Evolutionary conservation across 768 basidiomycete species (phyloP).

Genomic region (Amanita thiersii): DNA sequence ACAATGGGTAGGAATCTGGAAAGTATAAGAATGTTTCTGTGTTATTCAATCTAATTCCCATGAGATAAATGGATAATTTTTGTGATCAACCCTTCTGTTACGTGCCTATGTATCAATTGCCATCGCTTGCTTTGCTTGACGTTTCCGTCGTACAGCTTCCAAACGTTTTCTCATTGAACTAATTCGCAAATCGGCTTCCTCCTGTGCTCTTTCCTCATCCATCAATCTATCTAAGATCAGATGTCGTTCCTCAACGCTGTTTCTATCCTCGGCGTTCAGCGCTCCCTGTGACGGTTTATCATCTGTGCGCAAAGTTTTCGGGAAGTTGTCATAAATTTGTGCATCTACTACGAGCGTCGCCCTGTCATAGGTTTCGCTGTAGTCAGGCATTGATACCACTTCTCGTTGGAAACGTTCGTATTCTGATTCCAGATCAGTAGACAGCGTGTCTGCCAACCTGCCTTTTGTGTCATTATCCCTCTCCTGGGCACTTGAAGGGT

Average conservation of each 20-base stretch:
- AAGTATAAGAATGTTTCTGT: neutral
- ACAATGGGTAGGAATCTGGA: conserved; percentile 44
- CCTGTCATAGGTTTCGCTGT: conserved; percentile 47
- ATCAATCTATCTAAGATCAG: conserved; percentile 79
- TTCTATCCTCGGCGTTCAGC: conserved; percentile 37
- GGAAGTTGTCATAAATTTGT: too few relatives aligned
- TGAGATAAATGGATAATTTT: neutral
- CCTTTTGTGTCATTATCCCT: too few relatives aligned
- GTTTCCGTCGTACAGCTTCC: conserved; percentile 42
- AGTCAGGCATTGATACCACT: conserved; percentile 39
- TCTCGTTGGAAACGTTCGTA: conserved; percentile 56
- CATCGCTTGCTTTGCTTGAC: conserved; percentile 20
- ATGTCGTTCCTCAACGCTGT: conserved; percentile 67
- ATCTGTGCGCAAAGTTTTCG: too few relatives aligned
- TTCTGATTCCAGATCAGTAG: conserved; percentile 61
- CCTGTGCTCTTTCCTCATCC: conserved; percentile 82
- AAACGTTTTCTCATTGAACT: conserved; percentile 53
- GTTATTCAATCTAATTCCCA: neutral
- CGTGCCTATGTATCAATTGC: neutral
- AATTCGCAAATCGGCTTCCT: conserved; percentile 80
- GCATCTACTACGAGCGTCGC: conserved; percentile 72
- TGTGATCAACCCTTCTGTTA: neutral
- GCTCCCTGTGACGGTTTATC: too few relatives aligned
- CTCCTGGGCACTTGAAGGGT: conserved; percentile 13
- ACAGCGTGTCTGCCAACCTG: too few relatives aligned